Base-by-base conservation (phyloP, 2,329 filamentous ascomycete genomes). In the Aureobasidium sp. region DNA sequence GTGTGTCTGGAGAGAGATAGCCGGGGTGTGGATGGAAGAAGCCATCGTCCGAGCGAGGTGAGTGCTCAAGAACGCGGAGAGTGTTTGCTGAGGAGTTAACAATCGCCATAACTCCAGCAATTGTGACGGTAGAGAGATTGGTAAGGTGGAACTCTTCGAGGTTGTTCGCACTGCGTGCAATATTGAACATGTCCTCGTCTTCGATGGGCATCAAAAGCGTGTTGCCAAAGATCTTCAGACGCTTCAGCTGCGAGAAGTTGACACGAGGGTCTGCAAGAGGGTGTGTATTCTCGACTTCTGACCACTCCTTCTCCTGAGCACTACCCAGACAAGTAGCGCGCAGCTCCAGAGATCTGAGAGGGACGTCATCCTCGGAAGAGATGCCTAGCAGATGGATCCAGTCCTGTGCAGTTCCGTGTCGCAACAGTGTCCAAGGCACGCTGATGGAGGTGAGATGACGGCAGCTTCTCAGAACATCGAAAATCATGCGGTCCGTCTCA, bases 211-310 rank as follows among this genome's bases (percentile, higher is more conserved):
- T 79, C 70, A 81, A 77, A 46, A 76, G 77, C 7, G 80, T 81
- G 70, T 82, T 78, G 62, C 81, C 81, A 65, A 82, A 81, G 63
- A 83, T 75, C 70, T 83, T 83, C 59, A 83, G 71, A 24, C 79
- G 77, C 61, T 75, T 76, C 47, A 83, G 74, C 36, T 75, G 72
- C 63, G 77, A 72, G 66, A 83, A 82, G 69, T 81, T 75, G 63
- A 81, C 76, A 1, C 68, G 65, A 8, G 68, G 63, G 46, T 78
- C 77, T 52, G 75, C 71, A 17, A 82, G 71, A 10, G 80, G 75
- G 59, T 74, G 70, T 10, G 68, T 53, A 43, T 73, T 70, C 27
- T 76, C 68, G 63, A 82, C 76, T 26, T 78, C 66, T 34, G 74
- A 71, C 64, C 77, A 78, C 15, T 71, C 69, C 2, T 71, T 67